Evolutionary conservation across 495 filamentous ascomycete genomes (phyloP).

Genomic region (Podospora pseudocomata): DNA sequence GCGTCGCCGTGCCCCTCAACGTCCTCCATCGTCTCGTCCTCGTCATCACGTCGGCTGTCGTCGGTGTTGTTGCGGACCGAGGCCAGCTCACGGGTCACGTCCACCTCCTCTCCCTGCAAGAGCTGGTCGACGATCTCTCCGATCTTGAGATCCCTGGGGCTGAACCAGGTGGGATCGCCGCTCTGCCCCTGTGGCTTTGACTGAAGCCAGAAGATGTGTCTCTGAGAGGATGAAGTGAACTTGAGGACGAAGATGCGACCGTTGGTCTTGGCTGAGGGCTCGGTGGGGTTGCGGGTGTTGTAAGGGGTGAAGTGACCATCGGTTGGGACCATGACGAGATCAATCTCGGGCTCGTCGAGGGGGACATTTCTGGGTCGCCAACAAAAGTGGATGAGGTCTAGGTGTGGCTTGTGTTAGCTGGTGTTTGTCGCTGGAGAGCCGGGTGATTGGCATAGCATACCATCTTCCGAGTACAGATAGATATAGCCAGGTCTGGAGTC

Average conservation of each 20-base stretch:
- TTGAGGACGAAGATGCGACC: conserved; percentile 92
- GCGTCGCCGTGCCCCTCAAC: conserved; percentile 63
- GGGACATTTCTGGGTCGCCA: conserved; percentile 65
- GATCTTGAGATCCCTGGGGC: conserved; percentile 72
- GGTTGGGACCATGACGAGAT: conserved; percentile 84
- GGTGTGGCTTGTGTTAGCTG: conserved; percentile 19
- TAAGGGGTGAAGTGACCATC: conserved; percentile 85
- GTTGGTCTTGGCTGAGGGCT: conserved; percentile 63
- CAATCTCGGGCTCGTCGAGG: conserved; percentile 66
- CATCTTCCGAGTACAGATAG: conserved; percentile 93
- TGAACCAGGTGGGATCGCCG: conserved; percentile 74
- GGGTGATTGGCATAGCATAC: conserved; percentile 42
- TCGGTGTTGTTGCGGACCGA: conserved; percentile 58
- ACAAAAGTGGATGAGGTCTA: conserved; percentile 91
- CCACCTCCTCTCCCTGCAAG: conserved; percentile 84
- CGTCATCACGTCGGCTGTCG: conserved; percentile 58
- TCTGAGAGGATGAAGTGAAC: conserved; percentile 87
- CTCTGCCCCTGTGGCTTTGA: conserved; percentile 72
- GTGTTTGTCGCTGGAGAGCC: not conserved
- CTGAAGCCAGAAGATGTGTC: conserved; percentile 95
- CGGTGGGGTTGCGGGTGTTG: conserved; percentile 47
- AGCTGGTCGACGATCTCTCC: conserved; percentile 80
- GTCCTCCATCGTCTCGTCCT: conserved; percentile 83
- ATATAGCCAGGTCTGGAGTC: conserved; percentile 75
- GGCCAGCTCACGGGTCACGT: conserved; percentile 73